Evolutionary conservation across 2,329 filamentous ascomycete genomes (phyloP).

Genomic region (Colletotrichum cordylinicola): DNA sequence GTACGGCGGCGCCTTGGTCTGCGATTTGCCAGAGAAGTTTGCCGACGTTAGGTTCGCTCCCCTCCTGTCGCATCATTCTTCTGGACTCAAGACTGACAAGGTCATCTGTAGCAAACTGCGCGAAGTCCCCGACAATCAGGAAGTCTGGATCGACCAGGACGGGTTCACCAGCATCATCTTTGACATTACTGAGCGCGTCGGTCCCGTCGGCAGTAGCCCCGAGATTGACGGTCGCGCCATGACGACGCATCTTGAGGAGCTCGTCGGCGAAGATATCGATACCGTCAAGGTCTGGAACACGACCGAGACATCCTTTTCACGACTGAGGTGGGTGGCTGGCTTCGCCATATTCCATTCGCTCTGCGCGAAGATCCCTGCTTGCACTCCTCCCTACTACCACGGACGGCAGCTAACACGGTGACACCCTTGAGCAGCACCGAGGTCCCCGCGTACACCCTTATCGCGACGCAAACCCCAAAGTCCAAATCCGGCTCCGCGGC

Average conservation of each 20-base stretch:
- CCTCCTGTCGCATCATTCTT: neutral
- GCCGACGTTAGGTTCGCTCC: constrained; percentile 72
- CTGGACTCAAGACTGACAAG: neutral
- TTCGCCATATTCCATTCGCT: neutral
- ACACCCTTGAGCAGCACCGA: constrained; percentile 39
- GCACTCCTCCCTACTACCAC: neutral
- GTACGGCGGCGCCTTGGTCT: constrained; percentile 75
- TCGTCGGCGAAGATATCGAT: constrained; percentile 69
- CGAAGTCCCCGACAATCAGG: constrained; percentile 85
- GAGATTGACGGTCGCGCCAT: constrained; percentile 74
- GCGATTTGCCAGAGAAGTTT: constrained; percentile 71
- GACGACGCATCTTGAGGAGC: constrained; percentile 71
- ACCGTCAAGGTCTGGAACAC: constrained; percentile 71
- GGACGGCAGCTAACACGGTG: constrained; percentile 11
- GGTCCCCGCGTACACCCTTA: constrained; percentile 71
- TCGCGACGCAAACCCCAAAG: constrained; percentile 65
- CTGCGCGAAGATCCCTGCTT: neutral
- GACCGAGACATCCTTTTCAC: constrained; percentile 63
- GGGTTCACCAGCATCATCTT: constrained; percentile 89
- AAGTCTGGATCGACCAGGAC: constrained; percentile 85
- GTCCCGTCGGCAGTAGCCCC: constrained; percentile 54
- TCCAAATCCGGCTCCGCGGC: constrained; percentile 41
- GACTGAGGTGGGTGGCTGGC: constrained; percentile 53
- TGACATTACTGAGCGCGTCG: constrained; percentile 86
- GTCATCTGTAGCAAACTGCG: constrained; percentile 66